A percentile compares a stretch with the other conserved stretches of the same genome.
Conservation (phyloP, 164 flowering plant species). For the Chimonanthus salicifolius region DNA sequence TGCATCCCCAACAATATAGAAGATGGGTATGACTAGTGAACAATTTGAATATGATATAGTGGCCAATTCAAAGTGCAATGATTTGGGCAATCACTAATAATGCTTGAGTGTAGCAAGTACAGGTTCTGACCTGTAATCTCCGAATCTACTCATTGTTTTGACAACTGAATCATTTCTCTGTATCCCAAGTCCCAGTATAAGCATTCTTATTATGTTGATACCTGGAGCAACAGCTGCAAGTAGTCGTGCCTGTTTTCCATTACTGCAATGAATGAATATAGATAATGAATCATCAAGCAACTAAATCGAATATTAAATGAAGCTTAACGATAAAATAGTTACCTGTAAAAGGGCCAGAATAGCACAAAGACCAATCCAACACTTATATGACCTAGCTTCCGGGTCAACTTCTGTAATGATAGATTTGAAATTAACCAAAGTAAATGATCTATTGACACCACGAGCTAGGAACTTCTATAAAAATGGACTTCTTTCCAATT, state of each 20-base stretch:
- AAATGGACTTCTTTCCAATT: background rate
- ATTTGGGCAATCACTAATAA: background rate
- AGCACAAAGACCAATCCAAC: conserved; percentile 87
- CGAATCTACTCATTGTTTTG: conserved; percentile 89
- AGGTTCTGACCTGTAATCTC: conserved; percentile 60
- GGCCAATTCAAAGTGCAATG: background rate
- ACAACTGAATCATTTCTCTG: conserved; percentile 78
- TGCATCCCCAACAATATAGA: no score
- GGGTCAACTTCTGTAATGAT: conserved; percentile 47
- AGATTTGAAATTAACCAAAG: background rate
- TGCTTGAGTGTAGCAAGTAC: background rate
- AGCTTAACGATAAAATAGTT: conserved; percentile 8
- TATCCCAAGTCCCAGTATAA: conserved; percentile 71
- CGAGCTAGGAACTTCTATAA: background rate
- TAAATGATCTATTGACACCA: background rate
- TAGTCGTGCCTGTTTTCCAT: conserved; percentile 50
- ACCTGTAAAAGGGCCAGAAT: conserved; percentile 97
- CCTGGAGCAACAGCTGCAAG: conserved; percentile 75
- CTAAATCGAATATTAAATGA: background rate
- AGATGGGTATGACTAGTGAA: no score
- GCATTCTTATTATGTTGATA: conserved; percentile 65
- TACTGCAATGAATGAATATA: conserved; percentile 31
- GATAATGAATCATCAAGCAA: conserved; percentile 7
- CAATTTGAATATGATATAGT: background rate
- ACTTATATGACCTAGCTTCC: conserved; percentile 87